These are phyloP conservation scores for Oryza punctata DNA, from an alignment of 176 grass and related monocot species.

Conservation along the genomic window DNA sequence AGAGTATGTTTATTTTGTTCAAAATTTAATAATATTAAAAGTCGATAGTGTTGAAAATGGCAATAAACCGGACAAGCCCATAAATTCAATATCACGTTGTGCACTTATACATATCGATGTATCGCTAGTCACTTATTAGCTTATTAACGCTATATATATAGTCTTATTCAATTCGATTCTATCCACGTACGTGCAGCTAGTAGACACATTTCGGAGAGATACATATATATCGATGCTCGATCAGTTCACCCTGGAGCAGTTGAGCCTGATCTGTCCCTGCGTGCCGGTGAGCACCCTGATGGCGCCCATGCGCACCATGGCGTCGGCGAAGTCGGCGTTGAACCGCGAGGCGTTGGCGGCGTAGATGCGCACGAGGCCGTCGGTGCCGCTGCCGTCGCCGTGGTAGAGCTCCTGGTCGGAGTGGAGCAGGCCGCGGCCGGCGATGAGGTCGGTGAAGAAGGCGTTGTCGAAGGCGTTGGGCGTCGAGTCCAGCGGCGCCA, in stretches of 20 bases:
- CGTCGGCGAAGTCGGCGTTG: slow-evolving; percentile 47
- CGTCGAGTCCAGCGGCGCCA: slow-evolving; percentile 53
- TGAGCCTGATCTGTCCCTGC: slow-evolving; percentile 54
- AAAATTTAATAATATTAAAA: no score
- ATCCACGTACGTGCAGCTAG: no score
- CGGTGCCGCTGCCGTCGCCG: slow-evolving; percentile 50
- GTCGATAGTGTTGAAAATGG: no score
- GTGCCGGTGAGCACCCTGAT: slow-evolving; percentile 56
- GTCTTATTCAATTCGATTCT: no score
- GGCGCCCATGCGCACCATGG: slow-evolving; percentile 64
- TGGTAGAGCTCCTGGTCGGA: slow-evolving; percentile 70
- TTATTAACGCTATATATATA: no score
- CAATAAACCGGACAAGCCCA: no score
- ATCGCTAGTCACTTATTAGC: no score
- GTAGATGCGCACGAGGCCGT: slow-evolving; percentile 50
- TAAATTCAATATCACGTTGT: no score
- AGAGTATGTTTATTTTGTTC: no score
- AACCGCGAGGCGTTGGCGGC: slow-evolving; percentile 40
- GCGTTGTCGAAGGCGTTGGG: slow-evolving; percentile 51
- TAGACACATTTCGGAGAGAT: no score
- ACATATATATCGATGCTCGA: no score
- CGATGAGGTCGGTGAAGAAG: slow-evolving; percentile 46
- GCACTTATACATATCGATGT: no score
- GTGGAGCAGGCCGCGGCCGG: slow-evolving; percentile 54
- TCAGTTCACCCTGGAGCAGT: slow-evolving; percentile 53